Base-by-base conservation (phyloP, 192 early-diverging fungal species). In the Coemansia sp. region DNA sequence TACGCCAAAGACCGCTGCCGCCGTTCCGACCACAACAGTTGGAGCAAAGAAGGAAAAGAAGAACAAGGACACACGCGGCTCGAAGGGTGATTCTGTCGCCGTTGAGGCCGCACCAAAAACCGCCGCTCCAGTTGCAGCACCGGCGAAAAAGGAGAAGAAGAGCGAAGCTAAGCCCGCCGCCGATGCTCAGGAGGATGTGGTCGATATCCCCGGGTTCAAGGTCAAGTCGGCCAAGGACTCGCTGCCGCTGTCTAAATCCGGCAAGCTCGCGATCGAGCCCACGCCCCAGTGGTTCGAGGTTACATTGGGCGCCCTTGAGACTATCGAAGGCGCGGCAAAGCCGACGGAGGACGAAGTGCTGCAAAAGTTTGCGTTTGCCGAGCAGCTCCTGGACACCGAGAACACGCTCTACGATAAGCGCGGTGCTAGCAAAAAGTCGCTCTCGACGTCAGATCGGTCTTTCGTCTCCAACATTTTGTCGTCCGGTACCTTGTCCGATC, bases 401-500 rank as follows among this genome's bases (percentile, higher is more conserved):
- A 91, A 89, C 73, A 66, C 81, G 27, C 63, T 73, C 34, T 86
- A 86, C 60, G 84, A 87, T 41, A 83, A 81, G 42, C 77, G 83
- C 35, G 79, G 80, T 0, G 63, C 62, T n/a, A 60, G 59, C 65
- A 67, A 84, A 81, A 87, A 72, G 46, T 83, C 82, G 33, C 77
- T 90, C 41, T 90, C 90, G 11, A 86, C 89, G 4, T 89, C 94
- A 21, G 94, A 99, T 84, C 85, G 86, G 60, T 87, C 87, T 41
- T 99, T 98, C 77, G 86, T 97, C 16, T 81, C 90, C 19, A 94
- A 91, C 48, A 92, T 99, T 39, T 79, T 99, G 75, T 78, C 88
- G 50, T 94, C 93, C 34, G 97, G 97, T 78, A 99, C 97, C 19
- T 76, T 94, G 45, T 93, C 90, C 44, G 97, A 99, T 87, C 91